Conservation (phyloP, 768 basidiomycete species). For the Phylloporus sp. region DNA sequence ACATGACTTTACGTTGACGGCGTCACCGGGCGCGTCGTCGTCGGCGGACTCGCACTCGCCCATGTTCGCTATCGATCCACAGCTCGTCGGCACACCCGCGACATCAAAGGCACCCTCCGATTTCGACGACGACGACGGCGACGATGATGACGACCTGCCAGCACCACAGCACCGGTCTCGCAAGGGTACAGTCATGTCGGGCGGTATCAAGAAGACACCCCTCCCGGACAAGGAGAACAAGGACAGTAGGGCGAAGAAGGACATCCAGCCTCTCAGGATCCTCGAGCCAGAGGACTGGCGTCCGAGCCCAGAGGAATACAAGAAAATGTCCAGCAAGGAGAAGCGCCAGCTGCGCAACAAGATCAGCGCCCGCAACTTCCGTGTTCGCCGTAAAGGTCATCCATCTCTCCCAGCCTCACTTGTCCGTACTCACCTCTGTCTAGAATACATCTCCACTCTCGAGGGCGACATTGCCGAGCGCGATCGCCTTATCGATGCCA, state of each 20-base stretch:
- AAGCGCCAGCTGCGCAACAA: slow-evolving; percentile 96
- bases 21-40: slow-evolving; percentile 16
- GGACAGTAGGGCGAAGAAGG: slow-evolving; percentile 20
- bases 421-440: neutral
- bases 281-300: slow-evolving; percentile 69
- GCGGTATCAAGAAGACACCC: slow-evolving; percentile 66
- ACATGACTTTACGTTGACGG: slow-evolving; percentile 26
- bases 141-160: slow-evolving; percentile 28
- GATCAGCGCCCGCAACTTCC: slow-evolving; percentile 92
- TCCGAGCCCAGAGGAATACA: slow-evolving; percentile 88
- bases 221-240: slow-evolving; percentile 34
- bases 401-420: neutral
- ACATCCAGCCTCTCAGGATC: slow-evolving; percentile 25
- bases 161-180: slow-evolving; percentile 45
- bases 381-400: slow-evolving; percentile 88
- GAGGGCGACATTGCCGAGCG: slow-evolving; percentile 92
- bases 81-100: slow-evolving; percentile 67
- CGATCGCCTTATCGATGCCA: slow-evolving; percentile 84
- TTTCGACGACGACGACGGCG: slow-evolving; percentile 38
- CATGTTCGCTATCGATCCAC: slow-evolving; percentile 63
- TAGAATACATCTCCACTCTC: slow-evolving; percentile 92
- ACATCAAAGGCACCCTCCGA: slow-evolving; percentile 41
- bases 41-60: slow-evolving; percentile 23
- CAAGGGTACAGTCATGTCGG: slow-evolving; percentile 67
- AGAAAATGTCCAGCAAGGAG: slow-evolving; percentile 93